Evolutionary conservation across 176 grass and related monocot genomes (phyloP).

Genomic region (Pontederia crassipes): DNA sequence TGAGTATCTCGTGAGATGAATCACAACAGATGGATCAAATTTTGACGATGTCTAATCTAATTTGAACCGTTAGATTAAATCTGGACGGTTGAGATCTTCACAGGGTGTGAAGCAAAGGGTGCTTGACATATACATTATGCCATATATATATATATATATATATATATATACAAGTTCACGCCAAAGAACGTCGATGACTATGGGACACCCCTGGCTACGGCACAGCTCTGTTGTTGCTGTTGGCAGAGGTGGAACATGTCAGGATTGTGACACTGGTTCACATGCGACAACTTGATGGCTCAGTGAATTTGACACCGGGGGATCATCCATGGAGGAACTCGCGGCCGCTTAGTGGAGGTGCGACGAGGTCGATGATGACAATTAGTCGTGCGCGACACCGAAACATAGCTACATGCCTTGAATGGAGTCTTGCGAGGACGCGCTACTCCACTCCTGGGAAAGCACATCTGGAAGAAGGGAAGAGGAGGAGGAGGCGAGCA

Average conservation of each 20-base stretch:
- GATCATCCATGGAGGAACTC: slow-evolving; percentile 19
- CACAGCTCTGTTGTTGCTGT: slow-evolving; percentile 20
- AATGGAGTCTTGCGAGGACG: slow-evolving; percentile 70
- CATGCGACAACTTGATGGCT: slow-evolving; percentile 92
- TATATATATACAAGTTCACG: too few relatives aligned
- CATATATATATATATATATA: too few relatives aligned
- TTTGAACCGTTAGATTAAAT: too few relatives aligned
- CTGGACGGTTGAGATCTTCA: too few relatives aligned
- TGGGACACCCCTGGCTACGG: slow-evolving; percentile 1
- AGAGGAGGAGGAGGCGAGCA: slow-evolving; percentile 3
- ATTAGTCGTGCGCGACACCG: slow-evolving; percentile 55
- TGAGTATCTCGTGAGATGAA: too few relatives aligned
- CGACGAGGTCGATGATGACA: slow-evolving; percentile 29
- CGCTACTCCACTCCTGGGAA: slow-evolving; percentile 44
- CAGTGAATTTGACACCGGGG: slow-evolving; percentile 76
- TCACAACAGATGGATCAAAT: too few relatives aligned
- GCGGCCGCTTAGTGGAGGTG: neutral
- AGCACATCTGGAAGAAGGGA: slow-evolving; percentile 66
- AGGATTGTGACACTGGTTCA: slow-evolving; percentile 62
- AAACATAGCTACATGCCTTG: slow-evolving; percentile 85
- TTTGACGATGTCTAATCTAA: too few relatives aligned
- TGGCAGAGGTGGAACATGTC: slow-evolving; percentile 77
- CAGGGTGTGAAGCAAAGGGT: too few relatives aligned
- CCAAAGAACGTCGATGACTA: slow-evolving; percentile 20
- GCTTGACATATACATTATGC: too few relatives aligned